These are phyloP conservation scores for Calonectria multiphialidica DNA, from an alignment of 2,329 filamentous ascomycete species.

Conservation along the genomic window DNA sequence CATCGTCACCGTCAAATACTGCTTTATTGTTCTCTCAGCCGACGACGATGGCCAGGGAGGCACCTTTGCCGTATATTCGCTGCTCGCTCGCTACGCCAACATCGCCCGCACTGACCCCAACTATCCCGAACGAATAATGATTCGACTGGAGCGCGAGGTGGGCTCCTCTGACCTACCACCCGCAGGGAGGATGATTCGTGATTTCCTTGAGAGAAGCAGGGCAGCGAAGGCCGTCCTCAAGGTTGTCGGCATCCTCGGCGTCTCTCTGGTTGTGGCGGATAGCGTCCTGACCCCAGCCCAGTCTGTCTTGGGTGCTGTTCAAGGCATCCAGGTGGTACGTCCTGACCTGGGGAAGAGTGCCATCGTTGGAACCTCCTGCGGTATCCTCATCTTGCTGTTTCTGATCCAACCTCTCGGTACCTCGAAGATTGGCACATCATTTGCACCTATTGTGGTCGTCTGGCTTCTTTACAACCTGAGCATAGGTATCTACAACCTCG, in stretches of 20 bases:
- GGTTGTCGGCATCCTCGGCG: constrained; percentile 72
- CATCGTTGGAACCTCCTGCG: constrained; percentile 74
- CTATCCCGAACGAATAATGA: constrained; percentile 57
- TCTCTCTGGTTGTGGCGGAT: constrained; percentile 76
- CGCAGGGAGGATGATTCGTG: constrained; percentile 64
- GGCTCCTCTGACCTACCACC: constrained; percentile 66
- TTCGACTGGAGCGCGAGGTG: constrained; percentile 70
- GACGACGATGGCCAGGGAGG: constrained; percentile 80
- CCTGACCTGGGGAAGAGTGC: constrained; percentile 66
- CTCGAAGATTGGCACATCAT: constrained; percentile 68
- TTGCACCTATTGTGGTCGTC: constrained; percentile 75
- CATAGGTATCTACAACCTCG: constrained; percentile 74
- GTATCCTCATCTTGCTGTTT: constrained; percentile 74
- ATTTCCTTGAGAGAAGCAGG: constrained; percentile 67
- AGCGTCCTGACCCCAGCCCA: constrained; percentile 78
- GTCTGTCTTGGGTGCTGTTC: constrained; percentile 77
- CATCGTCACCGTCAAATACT: constrained; percentile 78
- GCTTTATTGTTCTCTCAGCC: constrained; percentile 73
- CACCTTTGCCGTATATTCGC: constrained; percentile 75
- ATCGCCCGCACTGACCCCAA: constrained; percentile 72
- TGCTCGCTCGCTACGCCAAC: constrained; percentile 70
- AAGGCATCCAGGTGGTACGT: constrained; percentile 71
- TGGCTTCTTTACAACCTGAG: constrained; percentile 75
- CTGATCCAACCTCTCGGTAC: constrained; percentile 75
- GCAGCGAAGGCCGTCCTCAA: constrained; percentile 67